Evolutionary conservation across 2,329 filamentous ascomycete genomes (phyloP).

Genomic region (Colletotrichum sp.): DNA sequence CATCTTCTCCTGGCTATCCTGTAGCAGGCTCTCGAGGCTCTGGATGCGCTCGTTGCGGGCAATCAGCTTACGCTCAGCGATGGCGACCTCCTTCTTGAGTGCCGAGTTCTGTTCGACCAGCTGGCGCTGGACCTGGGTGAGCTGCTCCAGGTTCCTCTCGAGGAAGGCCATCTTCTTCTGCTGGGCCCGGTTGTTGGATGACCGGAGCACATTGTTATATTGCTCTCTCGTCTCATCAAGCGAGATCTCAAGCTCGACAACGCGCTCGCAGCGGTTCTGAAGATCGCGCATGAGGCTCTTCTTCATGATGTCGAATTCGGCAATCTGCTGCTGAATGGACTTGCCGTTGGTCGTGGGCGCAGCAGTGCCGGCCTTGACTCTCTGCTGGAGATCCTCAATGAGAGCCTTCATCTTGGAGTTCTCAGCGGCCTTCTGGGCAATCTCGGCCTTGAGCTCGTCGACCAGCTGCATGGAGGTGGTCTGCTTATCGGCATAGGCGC

Average conservation of each 20-base stretch:
- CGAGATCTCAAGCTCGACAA: constrained; percentile 97
- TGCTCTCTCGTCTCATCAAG: constrained; percentile 97
- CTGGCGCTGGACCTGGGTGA: constrained; percentile 96
- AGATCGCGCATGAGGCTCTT: constrained; percentile 99
- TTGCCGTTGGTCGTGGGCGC: constrained; percentile 79
- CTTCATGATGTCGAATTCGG: constrained; percentile 99
- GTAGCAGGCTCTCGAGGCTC: constrained; percentile 87
- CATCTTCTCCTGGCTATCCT: constrained; percentile 98
- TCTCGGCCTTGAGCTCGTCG: constrained; percentile 77
- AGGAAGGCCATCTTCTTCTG: constrained; percentile 99
- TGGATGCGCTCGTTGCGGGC: constrained; percentile 97
- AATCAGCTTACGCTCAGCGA: constrained; percentile 95
- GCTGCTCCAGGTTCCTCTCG: constrained; percentile 95
- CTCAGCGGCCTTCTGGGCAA: constrained; percentile 80
- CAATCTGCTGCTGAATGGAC: constrained; percentile 95
- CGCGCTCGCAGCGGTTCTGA: constrained; percentile 96
- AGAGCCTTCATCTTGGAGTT: constrained; percentile 80
- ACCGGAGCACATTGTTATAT: constrained; percentile 97
- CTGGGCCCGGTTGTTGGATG: constrained; percentile 96
- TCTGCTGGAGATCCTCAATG: constrained; percentile 79
- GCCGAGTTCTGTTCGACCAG: constrained; percentile 97
- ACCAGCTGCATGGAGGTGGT: constrained; percentile 75
- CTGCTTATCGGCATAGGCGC: constrained; percentile 77
- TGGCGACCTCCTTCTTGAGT: constrained; percentile 98
- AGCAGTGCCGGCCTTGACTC: constrained; percentile 66